Conservation (phyloP, 352 stramenopile species). For the Phytopythium litorale region DNA sequence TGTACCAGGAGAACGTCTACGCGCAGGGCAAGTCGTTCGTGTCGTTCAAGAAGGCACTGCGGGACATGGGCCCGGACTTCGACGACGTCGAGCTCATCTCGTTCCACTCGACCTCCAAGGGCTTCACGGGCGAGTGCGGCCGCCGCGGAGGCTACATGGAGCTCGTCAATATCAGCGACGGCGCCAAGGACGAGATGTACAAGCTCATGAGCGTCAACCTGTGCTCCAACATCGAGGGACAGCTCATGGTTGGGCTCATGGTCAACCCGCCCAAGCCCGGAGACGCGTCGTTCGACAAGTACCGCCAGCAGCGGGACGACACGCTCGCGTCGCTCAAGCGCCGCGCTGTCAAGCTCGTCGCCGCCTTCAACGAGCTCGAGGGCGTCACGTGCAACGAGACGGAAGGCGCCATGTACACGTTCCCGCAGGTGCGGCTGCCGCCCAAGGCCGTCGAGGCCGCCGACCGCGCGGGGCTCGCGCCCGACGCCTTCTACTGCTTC, state of each 20-base stretch:
- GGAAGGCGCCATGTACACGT: constrained; percentile 99
- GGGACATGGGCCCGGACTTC: constrained; percentile 80
- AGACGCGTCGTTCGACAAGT: constrained; percentile 87
- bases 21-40: constrained; percentile 90
- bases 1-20: constrained; percentile 99
- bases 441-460: constrained; percentile 83
- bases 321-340: constrained; percentile 95
- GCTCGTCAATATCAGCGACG: constrained; percentile 91
- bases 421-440: constrained; percentile 93
- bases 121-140: constrained; percentile 98
- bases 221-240: constrained; percentile 96
- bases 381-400: constrained; percentile 96
- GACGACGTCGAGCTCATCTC: constrained; percentile 96
- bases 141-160: constrained; percentile 96
- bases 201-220: constrained; percentile 98
- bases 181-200: constrained; percentile 96
- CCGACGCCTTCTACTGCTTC: constrained; percentile 97
- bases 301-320: constrained; percentile 86
- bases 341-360: constrained; percentile 90
- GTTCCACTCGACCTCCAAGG: constrained; percentile 99
- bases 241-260: constrained; percentile 98
- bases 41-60: constrained; percentile 94
- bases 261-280: constrained; percentile 92
- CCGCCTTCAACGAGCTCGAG: constrained; percentile 94
- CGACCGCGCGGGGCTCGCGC: constrained; percentile 60